phyloP scores from a whole-genome alignment of 2,329 filamentous ascomycete genomes.

The Pyricularia grisea region DNA sequence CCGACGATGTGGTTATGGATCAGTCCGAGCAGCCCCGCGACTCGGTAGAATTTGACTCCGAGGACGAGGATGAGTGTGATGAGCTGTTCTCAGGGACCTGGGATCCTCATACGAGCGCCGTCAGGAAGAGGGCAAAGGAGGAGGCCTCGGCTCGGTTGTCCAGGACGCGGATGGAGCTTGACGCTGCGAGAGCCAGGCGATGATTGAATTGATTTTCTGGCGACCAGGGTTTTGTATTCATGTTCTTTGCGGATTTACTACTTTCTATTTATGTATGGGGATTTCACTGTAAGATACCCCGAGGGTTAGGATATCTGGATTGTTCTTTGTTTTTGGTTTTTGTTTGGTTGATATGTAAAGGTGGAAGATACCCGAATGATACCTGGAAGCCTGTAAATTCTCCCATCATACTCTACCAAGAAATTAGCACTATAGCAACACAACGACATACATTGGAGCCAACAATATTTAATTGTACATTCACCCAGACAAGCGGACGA shows the following conservation, averaged over 20 bases:
- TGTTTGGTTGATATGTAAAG: too few relatives aligned
- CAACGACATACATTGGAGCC: too few relatives aligned
- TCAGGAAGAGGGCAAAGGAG: conserved; percentile 16
- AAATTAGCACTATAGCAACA: too few relatives aligned
- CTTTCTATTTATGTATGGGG: neutral
- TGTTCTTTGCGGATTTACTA: neutral
- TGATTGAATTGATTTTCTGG: neutral
- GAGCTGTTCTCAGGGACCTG: conserved; percentile 55
- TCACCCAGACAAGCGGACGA: too few relatives aligned
- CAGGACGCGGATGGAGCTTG: neutral
- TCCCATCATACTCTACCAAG: too few relatives aligned
- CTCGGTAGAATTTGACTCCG: conserved; percentile 47
- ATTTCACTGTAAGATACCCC: neutral
- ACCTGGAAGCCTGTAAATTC: too few relatives aligned
- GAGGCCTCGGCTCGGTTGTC: neutral
- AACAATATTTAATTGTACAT: too few relatives aligned
- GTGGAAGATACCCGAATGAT: too few relatives aligned
- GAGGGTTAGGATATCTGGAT: too few relatives aligned
- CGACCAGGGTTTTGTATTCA: neutral
- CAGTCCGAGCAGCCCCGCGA: conserved; percentile 10
- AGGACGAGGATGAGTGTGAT: conserved; percentile 58
- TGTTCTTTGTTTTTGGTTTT: too few relatives aligned
- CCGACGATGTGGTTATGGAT: conserved; percentile 3
- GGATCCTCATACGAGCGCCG: conserved; percentile 43
- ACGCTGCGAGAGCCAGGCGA: neutral